phyloP scores from a whole-genome alignment of 768 basidiomycete species.

The Pulveroboletus sp. region DNA sequence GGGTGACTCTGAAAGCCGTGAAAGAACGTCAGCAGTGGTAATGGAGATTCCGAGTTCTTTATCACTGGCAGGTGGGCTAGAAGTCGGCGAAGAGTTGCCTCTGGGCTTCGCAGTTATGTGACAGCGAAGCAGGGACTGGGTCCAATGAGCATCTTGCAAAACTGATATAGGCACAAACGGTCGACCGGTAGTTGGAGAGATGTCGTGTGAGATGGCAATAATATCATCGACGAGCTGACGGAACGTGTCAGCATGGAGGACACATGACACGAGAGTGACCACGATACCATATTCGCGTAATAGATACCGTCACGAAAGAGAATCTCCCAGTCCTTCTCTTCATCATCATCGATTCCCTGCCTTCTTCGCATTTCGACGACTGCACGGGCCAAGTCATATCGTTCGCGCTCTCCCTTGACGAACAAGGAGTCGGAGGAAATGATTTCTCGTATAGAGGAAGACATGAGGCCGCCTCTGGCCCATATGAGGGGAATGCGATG shows the following conservation, averaged over 20 bases:
- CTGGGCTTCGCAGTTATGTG: conserved; percentile 44
- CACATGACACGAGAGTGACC: background rate
- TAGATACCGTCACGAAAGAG: conserved; percentile 79
- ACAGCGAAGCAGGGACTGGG: conserved; percentile 61
- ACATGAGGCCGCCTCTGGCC: conserved; percentile 68
- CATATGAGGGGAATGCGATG: conserved; percentile 54
- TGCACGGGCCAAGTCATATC: conserved; percentile 73
- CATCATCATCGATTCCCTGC: conserved; percentile 48
- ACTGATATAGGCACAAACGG: conserved; percentile 65
- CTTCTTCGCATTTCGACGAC: conserved; percentile 71
- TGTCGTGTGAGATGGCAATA: conserved; percentile 65
- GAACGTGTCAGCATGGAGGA: background rate
- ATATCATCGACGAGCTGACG: conserved; percentile 77
- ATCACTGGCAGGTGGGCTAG: conserved; percentile 36
- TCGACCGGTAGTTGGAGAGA: conserved; percentile 64
- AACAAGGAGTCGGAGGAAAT: conserved; percentile 79
- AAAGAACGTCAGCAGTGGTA: conserved; percentile 49
- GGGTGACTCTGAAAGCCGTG: conserved; percentile 25
- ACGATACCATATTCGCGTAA: conserved; percentile 78
- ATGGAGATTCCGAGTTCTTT: conserved; percentile 69
- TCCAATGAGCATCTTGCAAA: conserved; percentile 80
- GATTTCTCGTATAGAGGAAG: conserved; percentile 69
- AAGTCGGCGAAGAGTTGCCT: conserved; percentile 27
- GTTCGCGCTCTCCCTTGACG: conserved; percentile 68
- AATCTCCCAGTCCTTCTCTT: conserved; percentile 65